Evolutionary conservation across 225 moss, liverwort and hornwort species (phyloP).

Genomic region (Climacium dendroides): DNA sequence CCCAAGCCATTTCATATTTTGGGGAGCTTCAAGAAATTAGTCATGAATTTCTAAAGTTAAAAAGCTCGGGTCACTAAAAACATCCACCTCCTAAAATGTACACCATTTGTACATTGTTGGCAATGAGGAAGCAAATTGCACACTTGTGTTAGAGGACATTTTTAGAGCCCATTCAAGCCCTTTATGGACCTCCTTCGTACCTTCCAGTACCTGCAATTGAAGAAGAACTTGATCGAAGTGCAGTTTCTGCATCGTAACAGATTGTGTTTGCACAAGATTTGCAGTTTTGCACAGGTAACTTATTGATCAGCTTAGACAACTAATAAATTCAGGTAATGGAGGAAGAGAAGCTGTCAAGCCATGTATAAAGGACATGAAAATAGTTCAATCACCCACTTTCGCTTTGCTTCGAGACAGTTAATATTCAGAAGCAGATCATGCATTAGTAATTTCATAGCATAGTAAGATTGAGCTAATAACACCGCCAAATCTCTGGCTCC

Average conservation of each 20-base stretch:
- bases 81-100: background rate
- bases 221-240: background rate
- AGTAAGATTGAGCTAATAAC: no score
- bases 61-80: background rate
- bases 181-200: background rate
- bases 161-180: accelerated
- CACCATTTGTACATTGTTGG: background rate
- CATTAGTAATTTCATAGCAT: background rate
- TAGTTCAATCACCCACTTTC: background rate
- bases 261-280: background rate
- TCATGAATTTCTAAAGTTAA: background rate
- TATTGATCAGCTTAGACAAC: background rate
- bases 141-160: accelerated
- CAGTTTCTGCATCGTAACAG: background rate
- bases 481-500: background rate
- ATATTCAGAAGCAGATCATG: background rate
- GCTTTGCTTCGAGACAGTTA: background rate
- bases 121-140: background rate
- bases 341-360: background rate
- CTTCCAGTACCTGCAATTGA: background rate
- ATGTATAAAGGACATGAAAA: no score
- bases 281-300: background rate
- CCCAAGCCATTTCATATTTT: accelerated
- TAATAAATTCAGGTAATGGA: background rate
- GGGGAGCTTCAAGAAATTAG: background rate